Conservation (phyloP, 257 asterid genomes). For the Oldenlandia corymbosa region DNA sequence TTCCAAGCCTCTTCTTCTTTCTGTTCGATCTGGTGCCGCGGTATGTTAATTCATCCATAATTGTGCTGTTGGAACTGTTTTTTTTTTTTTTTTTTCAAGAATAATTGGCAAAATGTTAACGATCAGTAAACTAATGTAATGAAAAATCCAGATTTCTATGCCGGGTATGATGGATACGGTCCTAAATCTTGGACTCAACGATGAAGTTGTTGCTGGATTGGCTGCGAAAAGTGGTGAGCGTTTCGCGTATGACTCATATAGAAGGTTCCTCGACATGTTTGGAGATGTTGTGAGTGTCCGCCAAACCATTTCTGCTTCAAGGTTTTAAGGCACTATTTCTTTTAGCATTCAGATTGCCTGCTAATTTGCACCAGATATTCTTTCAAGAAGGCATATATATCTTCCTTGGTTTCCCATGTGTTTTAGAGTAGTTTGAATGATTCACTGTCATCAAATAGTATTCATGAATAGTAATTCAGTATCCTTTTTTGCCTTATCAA, state of each 20-base stretch:
- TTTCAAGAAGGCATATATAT: neutral
- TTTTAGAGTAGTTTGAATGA: neutral
- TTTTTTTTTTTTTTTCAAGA: too few relatives aligned
- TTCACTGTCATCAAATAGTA: too few relatives aligned
- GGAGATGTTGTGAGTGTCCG: slow-evolving; percentile 71
- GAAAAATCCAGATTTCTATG: slow-evolving; percentile 96
- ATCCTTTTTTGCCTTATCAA: slow-evolving; percentile 10
- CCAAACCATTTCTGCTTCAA: neutral
- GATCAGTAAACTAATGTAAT: neutral
- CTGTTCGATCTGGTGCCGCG: slow-evolving; percentile 93
- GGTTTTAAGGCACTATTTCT: neutral
- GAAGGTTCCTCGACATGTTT: slow-evolving; percentile 94
- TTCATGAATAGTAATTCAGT: neutral
- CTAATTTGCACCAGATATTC: neutral
- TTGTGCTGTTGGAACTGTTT: too few relatives aligned
- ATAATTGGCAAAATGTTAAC: neutral
- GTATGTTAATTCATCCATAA: slow-evolving; percentile 33
- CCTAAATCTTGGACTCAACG: slow-evolving; percentile 85
- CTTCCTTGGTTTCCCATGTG: neutral
- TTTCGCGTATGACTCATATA: slow-evolving; percentile 83
- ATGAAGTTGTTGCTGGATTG: slow-evolving; percentile 76
- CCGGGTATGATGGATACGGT: slow-evolving; percentile 99
- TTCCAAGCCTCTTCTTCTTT: slow-evolving; percentile 75
- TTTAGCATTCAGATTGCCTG: neutral
- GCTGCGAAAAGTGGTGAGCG: slow-evolving; percentile 90